phyloP scores from a whole-genome alignment of 805 yeast species.

The Ogataea methylovora region DNA sequence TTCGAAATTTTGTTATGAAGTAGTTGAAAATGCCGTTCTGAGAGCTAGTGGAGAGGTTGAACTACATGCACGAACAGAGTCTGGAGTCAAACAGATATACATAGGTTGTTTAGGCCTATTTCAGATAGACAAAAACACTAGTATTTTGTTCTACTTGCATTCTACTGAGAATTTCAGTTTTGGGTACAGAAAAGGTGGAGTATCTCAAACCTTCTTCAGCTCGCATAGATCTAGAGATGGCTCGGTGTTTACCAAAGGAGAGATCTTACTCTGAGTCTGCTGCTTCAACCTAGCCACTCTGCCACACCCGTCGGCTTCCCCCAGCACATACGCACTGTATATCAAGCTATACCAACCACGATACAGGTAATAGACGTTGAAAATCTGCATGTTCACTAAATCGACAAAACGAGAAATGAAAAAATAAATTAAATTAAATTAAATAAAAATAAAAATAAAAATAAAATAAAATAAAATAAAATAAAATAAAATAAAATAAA shows the following conservation, averaged over 20 bases:
- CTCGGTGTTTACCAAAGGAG: neutral
- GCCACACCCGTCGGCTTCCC: neutral
- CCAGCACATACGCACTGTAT: neutral
- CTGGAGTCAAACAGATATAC: slow-evolving; percentile 9
- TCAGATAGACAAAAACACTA: neutral
- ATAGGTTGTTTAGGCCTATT: slow-evolving; percentile 19
- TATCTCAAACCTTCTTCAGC: too few relatives aligned
- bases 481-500: too few relatives aligned
- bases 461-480: too few relatives aligned
- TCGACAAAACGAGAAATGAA: too few relatives aligned
- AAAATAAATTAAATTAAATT: too few relatives aligned
- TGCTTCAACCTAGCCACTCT: neutral
- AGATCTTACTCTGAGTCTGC: neutral
- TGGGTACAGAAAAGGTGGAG: slow-evolving; percentile 5
- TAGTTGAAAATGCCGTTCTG: slow-evolving; percentile 10
- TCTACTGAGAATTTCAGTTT: slow-evolving; percentile 20
- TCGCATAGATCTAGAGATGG: neutral
- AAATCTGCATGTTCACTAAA: too few relatives aligned
- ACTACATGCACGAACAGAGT: slow-evolving; percentile 12
- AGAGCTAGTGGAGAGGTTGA: slow-evolving; percentile 5
- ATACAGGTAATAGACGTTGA: too few relatives aligned
- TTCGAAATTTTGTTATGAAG: slow-evolving; percentile 9
- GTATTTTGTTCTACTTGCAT: slow-evolving; percentile 15
- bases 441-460: too few relatives aligned
- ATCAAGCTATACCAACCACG: neutral